Evolutionary conservation across 2,329 filamentous ascomycete genomes (phyloP), one percentile per base, ranked within the genome.

Genomic region (Rutstroemia sp.): DNA sequence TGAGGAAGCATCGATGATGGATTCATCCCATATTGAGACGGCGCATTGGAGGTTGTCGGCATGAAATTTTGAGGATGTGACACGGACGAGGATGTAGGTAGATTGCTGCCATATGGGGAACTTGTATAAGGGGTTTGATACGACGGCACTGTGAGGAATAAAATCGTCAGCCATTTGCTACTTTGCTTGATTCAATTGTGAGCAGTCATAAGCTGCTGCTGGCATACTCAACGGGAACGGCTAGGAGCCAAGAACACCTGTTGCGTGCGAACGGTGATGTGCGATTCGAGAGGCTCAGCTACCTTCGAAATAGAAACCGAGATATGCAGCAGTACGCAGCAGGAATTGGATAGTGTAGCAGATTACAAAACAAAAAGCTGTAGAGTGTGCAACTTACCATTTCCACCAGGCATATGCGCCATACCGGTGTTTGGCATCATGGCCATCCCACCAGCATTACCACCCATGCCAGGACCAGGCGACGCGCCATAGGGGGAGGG

Each of bases 61-160:
- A 82, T 79, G 64, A 82, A 84, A 67, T 78, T 81, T 74, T 39
- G 78, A 73, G 49, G 74, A 74, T 65, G 80, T 71, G 62, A 76
- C 74, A 63, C 54, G 12, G 61, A 53, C 8, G 63, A 77, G 71
- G 59, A 64, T 9, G 62, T 61, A 39, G 67, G 63, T 41, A 68
- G 61, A 48, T 61, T 64, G 42, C 62, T 62, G 48, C 78, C 79
- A 65, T 84, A 85, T 5, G 81, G 77, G 38, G 78, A 77, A 64
- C 73, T 75, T 23, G 79, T 76, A 62, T 81, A 85, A 52, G 82
- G 80, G 42, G 80, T 73, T 61, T 82, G 82, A 61, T 78, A 83
- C 49, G 69, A 67, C 63, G 78, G 70, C 75, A 83, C 80, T 82
- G 68, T 25, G 27, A 21, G 57, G 58, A 62, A 65, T 64, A 51